Percentiles rank a stretch among this genome's conserved stretches.
These are phyloP conservation scores for Penstemon barbatus DNA, from an alignment of 257 asterid genomes.

Conservation along the genomic window DNA sequence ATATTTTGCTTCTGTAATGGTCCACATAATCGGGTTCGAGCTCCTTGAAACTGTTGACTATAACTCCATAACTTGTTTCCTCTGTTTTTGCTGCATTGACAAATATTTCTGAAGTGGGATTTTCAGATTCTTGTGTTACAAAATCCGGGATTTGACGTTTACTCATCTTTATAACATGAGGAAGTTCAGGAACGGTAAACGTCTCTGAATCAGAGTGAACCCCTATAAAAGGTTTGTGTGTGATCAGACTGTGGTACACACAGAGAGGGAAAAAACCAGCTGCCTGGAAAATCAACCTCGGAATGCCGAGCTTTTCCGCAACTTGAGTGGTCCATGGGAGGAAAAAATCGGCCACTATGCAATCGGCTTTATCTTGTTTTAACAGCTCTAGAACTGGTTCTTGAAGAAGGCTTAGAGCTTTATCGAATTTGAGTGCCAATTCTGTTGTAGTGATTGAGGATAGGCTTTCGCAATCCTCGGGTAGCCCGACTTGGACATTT, in stretches of 20 bases:
- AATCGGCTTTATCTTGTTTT: slow-evolving; percentile 19
- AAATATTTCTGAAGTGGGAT: too few species aligned
- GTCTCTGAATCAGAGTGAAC: slow-evolving; percentile 30
- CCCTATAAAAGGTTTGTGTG: slow-evolving; percentile 24
- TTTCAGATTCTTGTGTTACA: too few species aligned
- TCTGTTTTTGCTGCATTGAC: slow-evolving; percentile 26
- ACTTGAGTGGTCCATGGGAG: too few species aligned
- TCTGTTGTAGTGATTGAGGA: not conserved
- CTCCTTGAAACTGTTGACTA: slow-evolving; percentile 49
- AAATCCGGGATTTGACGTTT: too few species aligned
- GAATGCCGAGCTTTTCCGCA: too few species aligned
- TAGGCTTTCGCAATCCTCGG: too few species aligned
- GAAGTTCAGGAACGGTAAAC: slow-evolving; percentile 38
- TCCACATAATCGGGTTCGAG: slow-evolving; percentile 50
- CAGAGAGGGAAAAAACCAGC: too few species aligned
- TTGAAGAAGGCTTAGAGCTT: slow-evolving; percentile 25
- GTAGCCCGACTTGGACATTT: too few species aligned
- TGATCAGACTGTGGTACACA: slow-evolving; percentile 10
- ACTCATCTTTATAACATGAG: slow-evolving; percentile 22
- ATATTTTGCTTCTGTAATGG: not conserved
- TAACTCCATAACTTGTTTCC: slow-evolving; percentile 32
- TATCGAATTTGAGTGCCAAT: not conserved
- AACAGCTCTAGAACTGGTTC: slow-evolving; percentile 24
- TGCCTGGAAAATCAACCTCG: too few species aligned
- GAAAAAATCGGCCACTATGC: slow-evolving; percentile 26